Evolutionary conservation across 345 rosid genomes (phyloP).

Genomic region (Gossypium rotundifolium): DNA sequence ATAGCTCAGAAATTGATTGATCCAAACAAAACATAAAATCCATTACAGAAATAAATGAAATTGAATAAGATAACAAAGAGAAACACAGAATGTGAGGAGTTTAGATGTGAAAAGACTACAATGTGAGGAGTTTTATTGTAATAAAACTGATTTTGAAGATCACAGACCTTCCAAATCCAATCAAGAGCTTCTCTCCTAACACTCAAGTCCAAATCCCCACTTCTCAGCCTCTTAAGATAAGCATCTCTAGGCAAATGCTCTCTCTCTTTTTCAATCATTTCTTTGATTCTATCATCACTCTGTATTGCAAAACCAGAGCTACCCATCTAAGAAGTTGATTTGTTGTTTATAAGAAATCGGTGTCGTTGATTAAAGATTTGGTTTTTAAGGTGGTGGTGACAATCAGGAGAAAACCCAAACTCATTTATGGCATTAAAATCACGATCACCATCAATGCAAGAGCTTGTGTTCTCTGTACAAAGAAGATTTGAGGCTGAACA

Average conservation of each 20-base stretch:
- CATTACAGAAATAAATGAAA: too few species aligned
- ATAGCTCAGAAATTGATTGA: background rate
- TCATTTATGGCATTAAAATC: constrained; percentile 19
- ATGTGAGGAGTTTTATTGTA: background rate
- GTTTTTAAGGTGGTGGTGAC: constrained; percentile 1
- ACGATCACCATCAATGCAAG: constrained; percentile 31
- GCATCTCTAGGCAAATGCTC: constrained; percentile 47
- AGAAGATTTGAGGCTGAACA: constrained; percentile 36
- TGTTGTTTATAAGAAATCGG: constrained; percentile 20
- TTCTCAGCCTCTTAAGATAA: constrained; percentile 46
- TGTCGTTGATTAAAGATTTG: constrained; percentile 21
- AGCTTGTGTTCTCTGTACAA: constrained; percentile 39
- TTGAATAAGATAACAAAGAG: background rate
- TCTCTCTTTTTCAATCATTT: constrained; percentile 56
- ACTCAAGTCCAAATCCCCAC: constrained; percentile 50
- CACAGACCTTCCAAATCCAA: constrained; percentile 64
- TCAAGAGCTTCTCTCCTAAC: constrained; percentile 49
- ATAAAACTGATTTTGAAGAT: background rate
- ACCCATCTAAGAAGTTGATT: constrained; percentile 30
- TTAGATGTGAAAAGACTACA: too few species aligned
- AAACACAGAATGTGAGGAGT: background rate
- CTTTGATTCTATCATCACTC: constrained; percentile 44
- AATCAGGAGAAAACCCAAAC: constrained; percentile 21
- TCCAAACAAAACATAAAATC: background rate
- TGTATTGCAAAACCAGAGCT: constrained; percentile 25